These are phyloP conservation scores for Populus hybrid DNA, from an alignment of 441 rosid genomes.

Conservation along the genomic window DNA sequence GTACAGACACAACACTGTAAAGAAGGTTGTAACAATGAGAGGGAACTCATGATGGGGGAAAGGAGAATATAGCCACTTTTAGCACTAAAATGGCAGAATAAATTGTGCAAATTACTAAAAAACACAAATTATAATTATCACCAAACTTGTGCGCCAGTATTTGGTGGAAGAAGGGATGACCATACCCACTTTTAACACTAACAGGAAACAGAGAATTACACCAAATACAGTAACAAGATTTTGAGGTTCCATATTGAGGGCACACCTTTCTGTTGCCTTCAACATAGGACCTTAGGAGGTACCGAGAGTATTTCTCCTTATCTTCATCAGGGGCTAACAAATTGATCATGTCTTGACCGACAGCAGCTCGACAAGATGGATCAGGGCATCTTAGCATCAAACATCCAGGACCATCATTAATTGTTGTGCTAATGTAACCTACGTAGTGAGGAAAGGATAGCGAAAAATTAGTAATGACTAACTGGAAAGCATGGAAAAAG, in stretches of 20 bases:
- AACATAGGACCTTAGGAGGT: conserved; percentile 62
- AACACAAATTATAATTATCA: too few species aligned
- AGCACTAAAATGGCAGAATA: not conserved
- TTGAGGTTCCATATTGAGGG: conserved; percentile 5
- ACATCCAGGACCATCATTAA: conserved; percentile 82
- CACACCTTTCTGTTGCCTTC: conserved; percentile 75
- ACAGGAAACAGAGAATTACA: not conserved
- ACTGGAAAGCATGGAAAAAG: not conserved
- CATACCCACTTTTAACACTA: not conserved
- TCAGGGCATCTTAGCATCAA: conserved; percentile 75
- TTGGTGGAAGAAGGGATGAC: not conserved
- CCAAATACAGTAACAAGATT: not conserved
- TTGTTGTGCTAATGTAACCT: conserved; percentile 61
- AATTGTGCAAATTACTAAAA: not conserved
- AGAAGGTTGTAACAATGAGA: not conserved
- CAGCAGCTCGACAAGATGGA: conserved; percentile 63
- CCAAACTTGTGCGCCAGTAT: not conserved
- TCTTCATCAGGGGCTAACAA: conserved; percentile 48
- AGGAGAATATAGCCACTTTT: not conserved
- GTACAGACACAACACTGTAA: not conserved
- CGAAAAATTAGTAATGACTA: not conserved
- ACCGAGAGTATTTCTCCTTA: conserved; percentile 54
- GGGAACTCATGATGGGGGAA: not conserved
- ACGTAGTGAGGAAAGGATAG: conserved; percentile 16
- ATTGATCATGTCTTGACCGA: conserved; percentile 66